Evolutionary conservation across 768 basidiomycete genomes (phyloP).

Genomic region (Rhizopogon salebrosus): DNA sequence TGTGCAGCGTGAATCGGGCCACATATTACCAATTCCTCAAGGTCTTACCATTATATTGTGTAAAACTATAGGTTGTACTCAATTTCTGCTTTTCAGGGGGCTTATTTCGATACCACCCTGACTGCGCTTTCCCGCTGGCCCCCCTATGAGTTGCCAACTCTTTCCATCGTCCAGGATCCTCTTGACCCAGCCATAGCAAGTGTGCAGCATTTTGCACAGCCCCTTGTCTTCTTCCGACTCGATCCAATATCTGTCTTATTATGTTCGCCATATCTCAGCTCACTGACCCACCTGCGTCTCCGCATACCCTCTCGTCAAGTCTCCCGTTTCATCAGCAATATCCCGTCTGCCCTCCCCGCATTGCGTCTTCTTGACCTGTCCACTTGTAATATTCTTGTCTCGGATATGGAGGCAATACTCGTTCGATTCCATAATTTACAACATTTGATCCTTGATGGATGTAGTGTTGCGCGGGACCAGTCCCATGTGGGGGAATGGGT

Average conservation of each 20-base stretch:
- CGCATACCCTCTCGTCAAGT: constrained; percentile 68
- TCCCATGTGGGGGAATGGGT: constrained; percentile 51
- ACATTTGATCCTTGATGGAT: constrained; percentile 70
- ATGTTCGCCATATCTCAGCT: constrained; percentile 35
- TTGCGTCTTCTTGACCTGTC: constrained; percentile 72
- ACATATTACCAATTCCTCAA: constrained; percentile 81
- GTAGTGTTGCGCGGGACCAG: constrained; percentile 49
- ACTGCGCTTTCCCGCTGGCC: constrained; percentile 64
- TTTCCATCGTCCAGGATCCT: constrained; percentile 69
- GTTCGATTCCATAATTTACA: constrained; percentile 44
- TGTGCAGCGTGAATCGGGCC: constrained; percentile 57
- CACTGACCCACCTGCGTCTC: constrained; percentile 55
- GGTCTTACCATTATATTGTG: constrained; percentile 26
- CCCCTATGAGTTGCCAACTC: constrained; percentile 28
- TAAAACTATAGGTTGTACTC: background rate
- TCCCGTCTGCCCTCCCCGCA: constrained; percentile 30
- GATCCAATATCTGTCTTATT: constrained; percentile 48
- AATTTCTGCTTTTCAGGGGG: constrained; percentile 42
- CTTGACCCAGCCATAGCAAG: constrained; percentile 36
- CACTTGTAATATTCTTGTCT: constrained; percentile 52
- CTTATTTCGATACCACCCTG: constrained; percentile 78
- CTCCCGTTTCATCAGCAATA: constrained; percentile 33
- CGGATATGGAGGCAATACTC: constrained; percentile 51
- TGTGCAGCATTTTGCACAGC: constrained; percentile 63
- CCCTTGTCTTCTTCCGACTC: constrained; percentile 79